These are phyloP conservation scores for Taxillus chinensis DNA, from an alignment of 164 flowering plant genomes.

Conservation along the genomic window DNA sequence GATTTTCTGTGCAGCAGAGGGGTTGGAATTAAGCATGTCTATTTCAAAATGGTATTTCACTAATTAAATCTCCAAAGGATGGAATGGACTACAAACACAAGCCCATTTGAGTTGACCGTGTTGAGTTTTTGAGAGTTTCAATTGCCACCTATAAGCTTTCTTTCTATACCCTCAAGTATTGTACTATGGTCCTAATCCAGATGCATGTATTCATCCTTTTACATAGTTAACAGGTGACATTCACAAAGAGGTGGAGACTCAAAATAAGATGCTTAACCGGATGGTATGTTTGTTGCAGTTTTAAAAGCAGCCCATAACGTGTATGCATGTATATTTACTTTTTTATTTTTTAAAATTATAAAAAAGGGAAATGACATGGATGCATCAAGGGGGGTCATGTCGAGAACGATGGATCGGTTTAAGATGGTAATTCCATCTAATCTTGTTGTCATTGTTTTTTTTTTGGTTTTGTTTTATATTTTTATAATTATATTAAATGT, in stretches of 20 bases:
- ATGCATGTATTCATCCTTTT: not conserved
- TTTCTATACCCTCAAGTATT: too few relatives aligned
- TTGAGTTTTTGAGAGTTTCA: too few relatives aligned
- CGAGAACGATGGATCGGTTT: constrained; percentile 81
- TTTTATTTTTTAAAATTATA: not conserved
- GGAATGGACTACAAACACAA: too few relatives aligned
- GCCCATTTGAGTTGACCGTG: too few relatives aligned
- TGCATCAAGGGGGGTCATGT: constrained; percentile 72
- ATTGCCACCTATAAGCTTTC: too few relatives aligned
- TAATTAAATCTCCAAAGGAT: too few relatives aligned
- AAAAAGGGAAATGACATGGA: constrained; percentile 82
- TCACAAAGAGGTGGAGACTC: constrained; percentile 78
- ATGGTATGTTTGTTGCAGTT: constrained; percentile 41
- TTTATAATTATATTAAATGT: too few relatives aligned
- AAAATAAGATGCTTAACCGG: constrained; percentile 67
- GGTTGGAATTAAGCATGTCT: too few relatives aligned
- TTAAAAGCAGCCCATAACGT: not conserved
- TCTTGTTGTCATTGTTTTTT: not conserved
- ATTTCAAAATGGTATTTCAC: too few relatives aligned
- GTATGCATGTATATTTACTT: not conserved
- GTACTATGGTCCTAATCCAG: not conserved
- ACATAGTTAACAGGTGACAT: constrained; percentile 80
- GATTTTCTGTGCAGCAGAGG: too few relatives aligned
- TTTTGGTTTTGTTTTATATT: not conserved
- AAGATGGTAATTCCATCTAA: constrained; percentile 39